Percentiles rank a stretch among this genome's conserved stretches.
phyloP scores from a whole-genome alignment of 2,329 filamentous ascomycete genomes.

The Xylariaceae sp. region DNA sequence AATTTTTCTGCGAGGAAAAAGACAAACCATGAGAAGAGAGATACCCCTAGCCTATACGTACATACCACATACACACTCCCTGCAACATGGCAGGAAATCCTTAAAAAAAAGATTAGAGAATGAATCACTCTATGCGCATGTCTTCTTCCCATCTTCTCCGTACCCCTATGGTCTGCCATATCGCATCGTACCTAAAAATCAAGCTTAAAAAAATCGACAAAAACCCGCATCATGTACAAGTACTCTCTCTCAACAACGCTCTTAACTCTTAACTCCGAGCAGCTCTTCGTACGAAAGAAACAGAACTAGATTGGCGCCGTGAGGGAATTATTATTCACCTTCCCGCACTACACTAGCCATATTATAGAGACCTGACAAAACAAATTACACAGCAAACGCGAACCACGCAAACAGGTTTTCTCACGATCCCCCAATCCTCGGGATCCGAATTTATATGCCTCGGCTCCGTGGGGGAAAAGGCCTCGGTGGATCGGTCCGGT shows the following conservation, averaged over 20 bases:
- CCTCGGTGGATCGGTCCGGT: too few relatives aligned
- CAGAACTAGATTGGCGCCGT: neutral
- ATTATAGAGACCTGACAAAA: too few relatives aligned
- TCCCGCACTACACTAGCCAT: neutral
- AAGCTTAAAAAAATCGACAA: neutral
- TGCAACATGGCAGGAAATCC: neutral
- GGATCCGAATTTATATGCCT: too few relatives aligned
- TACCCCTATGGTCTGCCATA: too few relatives aligned
- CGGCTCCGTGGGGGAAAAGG: too few relatives aligned
- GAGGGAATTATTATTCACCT: neutral
- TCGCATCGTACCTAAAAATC: neutral
- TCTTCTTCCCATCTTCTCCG: too few relatives aligned
- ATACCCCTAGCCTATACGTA: conserved; percentile 11
- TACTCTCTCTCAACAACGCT: neutral
- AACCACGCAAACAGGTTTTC: too few relatives aligned
- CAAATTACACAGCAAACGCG: too few relatives aligned
- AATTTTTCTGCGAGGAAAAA: neutral
- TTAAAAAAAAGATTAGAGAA: neutral
- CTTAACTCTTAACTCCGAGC: too few relatives aligned
- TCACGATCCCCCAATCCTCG: too few relatives aligned
- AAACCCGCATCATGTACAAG: neutral
- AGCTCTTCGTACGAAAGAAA: neutral
- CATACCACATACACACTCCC: neutral
- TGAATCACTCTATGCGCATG: too few relatives aligned
- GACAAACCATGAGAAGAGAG: neutral